Evolutionary conservation across 306 rosid genomes (phyloP), one percentile per base, ranked within the genome.

Genomic region (Gastrolobium bilobum): DNA sequence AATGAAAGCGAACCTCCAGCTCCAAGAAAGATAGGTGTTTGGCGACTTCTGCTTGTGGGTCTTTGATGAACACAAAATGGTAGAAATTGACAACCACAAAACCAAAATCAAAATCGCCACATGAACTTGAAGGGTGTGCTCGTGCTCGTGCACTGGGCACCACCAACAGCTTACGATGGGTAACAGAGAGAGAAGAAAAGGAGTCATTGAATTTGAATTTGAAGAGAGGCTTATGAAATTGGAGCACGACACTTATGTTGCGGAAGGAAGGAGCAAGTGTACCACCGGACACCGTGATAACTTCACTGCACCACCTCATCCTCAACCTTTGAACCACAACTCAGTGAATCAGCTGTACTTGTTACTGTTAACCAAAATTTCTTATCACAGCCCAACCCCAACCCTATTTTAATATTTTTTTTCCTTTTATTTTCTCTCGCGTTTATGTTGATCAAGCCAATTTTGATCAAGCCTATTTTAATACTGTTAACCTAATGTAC

Each of bases 1-100:
- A 44, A 15, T n/a, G 51, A 15, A 67, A 30, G 20, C 31, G 35
- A 73, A 90, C 96, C 92, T 86, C 68, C 48, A 79, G 31, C 74
- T 87, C 71, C 73, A 87, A 43, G 84, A 92, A 91, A 43, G 89
- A 80, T 26, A 88, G 90, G 84, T 92, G 99, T 75, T 89, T 92
- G 51, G 85, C 73, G 46, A 90, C 94, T 71, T 81, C 79, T 44
- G 85, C 87, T 53, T 56, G 88, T 4, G 96, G 94, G 62, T 91
- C 93, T 44, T 87, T 14, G 72, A 95, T 86, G 73, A 82, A 82
- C 34, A 86, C 90, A 58, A 95, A 92, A 64, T 84, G 88, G 78
- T 95, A 95, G 78, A 95, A 95, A 81, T 90, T 95, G 61, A 95
- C 88, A 0, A 95, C 99, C 71, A 95, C 82, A 10, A 89, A 89